Evolutionary conservation across 2,329 filamentous ascomycete species (phyloP).

Genomic region (Epichloe sp.): DNA sequence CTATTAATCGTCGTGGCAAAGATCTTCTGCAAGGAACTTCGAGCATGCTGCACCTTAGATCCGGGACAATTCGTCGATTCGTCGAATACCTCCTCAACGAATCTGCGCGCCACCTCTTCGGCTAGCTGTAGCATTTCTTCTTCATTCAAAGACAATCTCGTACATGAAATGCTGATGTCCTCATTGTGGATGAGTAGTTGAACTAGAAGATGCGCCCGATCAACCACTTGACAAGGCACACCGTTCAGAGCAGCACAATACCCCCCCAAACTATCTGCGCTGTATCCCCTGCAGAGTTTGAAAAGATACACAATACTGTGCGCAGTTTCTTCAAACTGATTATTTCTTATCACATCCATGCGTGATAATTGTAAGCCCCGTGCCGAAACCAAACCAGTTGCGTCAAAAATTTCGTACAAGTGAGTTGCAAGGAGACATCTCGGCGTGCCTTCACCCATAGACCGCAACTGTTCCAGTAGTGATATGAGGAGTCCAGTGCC

Average conservation of each 20-base stretch:
- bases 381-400: constrained; percentile 38
- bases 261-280: constrained; percentile 70
- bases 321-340: constrained; percentile 32
- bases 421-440: constrained; percentile 51
- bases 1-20: not conserved
- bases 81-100: constrained; percentile 27
- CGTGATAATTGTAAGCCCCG: constrained; percentile 47
- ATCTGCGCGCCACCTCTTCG: constrained; percentile 44
- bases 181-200: constrained; percentile 58
- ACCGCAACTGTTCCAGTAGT: constrained; percentile 42
- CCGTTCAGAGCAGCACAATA: constrained; percentile 81
- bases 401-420: constrained; percentile 61
- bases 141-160: constrained; percentile 51
- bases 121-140: constrained; percentile 54
- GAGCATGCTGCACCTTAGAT: constrained; percentile 8
- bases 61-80: not conserved
- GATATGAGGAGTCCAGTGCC: constrained; percentile 46
- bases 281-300: constrained; percentile 52
- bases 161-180: constrained; percentile 62
- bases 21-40: constrained; percentile 1
- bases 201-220: constrained; percentile 63
- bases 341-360: constrained; percentile 55
- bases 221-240: constrained; percentile 56
- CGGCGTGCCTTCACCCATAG: constrained; percentile 31
- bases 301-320: constrained; percentile 66